A percentile compares a stretch with the other conserved stretches of the same genome.
These are phyloP conservation scores for Nicotiana tomentosiformis DNA, from an alignment of 257 asterid genomes.

Conservation along the genomic window DNA sequence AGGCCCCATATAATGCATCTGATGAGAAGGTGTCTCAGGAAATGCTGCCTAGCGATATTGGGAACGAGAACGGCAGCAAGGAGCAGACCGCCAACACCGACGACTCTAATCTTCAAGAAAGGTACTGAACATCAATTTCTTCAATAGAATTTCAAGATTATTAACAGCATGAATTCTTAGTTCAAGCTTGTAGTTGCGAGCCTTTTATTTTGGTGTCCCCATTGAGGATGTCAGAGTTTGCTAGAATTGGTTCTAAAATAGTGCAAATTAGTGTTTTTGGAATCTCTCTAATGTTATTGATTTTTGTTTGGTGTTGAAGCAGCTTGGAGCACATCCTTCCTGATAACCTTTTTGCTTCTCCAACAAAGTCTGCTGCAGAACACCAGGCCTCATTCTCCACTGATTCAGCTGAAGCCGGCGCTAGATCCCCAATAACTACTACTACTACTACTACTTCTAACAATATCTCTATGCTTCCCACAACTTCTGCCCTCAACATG, in stretches of 20 bases:
- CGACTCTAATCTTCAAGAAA: constrained; percentile 38
- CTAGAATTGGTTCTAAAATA: not conserved
- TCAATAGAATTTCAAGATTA: not conserved
- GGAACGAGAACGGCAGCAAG: constrained; percentile 25
- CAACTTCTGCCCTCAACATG: constrained; percentile 17
- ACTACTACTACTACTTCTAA: constrained; percentile 1
- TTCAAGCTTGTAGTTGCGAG: not conserved
- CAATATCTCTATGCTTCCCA: constrained; percentile 8
- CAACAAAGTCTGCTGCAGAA: constrained; percentile 31
- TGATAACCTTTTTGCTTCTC: constrained; percentile 77
- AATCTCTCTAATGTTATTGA: constrained; percentile 2
- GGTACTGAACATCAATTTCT: constrained; percentile 32
- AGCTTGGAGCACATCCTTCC: constrained; percentile 87
- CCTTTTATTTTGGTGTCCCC: not conserved
- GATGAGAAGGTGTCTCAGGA: constrained; percentile 33
- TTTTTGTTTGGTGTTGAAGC: constrained; percentile 20
- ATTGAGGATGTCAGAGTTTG: not conserved
- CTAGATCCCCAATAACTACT: constrained; percentile 1
- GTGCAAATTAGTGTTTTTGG: not conserved
- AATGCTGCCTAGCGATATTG: constrained; percentile 21
- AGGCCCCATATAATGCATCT: constrained; percentile 14
- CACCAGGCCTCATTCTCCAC: not conserved
- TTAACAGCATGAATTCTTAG: not conserved
- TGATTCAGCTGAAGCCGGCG: constrained; percentile 9
- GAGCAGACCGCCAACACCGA: constrained; percentile 29